These are phyloP conservation scores for Sextonia rubra DNA, from an alignment of 164 flowering plant species.

Conservation along the genomic window DNA sequence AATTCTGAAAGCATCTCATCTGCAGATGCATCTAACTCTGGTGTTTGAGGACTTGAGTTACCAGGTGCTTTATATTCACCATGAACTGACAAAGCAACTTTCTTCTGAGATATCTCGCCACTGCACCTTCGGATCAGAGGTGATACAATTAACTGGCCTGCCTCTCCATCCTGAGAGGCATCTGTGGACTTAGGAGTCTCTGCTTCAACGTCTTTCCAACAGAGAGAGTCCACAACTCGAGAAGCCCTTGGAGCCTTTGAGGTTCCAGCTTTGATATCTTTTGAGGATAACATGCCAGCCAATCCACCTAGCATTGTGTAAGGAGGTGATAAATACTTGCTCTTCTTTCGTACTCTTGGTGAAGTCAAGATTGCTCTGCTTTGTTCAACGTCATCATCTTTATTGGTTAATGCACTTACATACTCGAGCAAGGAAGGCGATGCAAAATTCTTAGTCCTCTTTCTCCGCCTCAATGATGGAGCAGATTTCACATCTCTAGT, in stretches of 20 bases:
- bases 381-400: slow-evolving; percentile 4
- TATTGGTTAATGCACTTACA: slow-evolving; percentile 10
- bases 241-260: slow-evolving; percentile 16
- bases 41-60: slow-evolving; percentile 8
- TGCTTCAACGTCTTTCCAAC: background rate
- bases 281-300: slow-evolving; percentile 13
- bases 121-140: slow-evolving; percentile 24
- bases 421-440: slow-evolving; percentile 6
- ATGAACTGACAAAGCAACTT: slow-evolving; percentile 9
- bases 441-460: slow-evolving; percentile 10
- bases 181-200: slow-evolving; percentile 3
- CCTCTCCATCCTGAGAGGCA: slow-evolving; percentile 19
- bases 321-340: slow-evolving; percentile 83
- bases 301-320: slow-evolving; percentile 29
- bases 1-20: slow-evolving; percentile 48
- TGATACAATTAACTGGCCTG: slow-evolving; percentile 18
- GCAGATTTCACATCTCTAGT: slow-evolving; percentile 15
- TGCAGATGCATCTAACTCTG: slow-evolving; percentile 25
- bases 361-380: slow-evolving; percentile 25
- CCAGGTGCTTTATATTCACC: slow-evolving; percentile 8
- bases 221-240: slow-evolving; percentile 15
- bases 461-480: slow-evolving; percentile 9
- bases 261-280: slow-evolving; percentile 28
- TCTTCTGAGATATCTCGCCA: slow-evolving; percentile 26
- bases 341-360: slow-evolving; percentile 66